phyloP scores from a whole-genome alignment of 1,284 basidiomycete genomes.

The Puccinia triticina region DNA sequence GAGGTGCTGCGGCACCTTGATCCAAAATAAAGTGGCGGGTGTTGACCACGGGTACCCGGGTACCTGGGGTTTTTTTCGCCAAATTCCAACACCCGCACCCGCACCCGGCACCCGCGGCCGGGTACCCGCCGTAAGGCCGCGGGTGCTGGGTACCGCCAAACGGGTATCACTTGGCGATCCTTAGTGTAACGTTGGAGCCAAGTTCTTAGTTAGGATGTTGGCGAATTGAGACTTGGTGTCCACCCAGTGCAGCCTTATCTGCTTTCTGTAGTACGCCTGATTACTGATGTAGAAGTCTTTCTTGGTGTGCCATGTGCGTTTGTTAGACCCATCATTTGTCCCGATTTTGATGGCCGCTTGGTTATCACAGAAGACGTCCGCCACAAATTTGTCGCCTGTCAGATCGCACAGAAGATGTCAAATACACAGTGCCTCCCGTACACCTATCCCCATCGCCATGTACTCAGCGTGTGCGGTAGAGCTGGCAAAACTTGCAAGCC shows the following conservation, averaged over 20 bases:
- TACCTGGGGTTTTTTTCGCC: no score
- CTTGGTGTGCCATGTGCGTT: background rate
- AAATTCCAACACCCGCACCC: no score
- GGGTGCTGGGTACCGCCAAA: no score
- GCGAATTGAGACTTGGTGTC: constrained; percentile 2
- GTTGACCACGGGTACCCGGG: no score
- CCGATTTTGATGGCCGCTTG: background rate
- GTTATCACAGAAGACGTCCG: no score
- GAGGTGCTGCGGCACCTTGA: no score
- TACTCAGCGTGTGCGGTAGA: constrained; percentile 16
- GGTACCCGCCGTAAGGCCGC: no score
- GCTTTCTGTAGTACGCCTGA: background rate
- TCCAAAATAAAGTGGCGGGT: no score
- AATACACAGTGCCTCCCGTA: background rate
- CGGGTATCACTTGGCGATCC: no score
- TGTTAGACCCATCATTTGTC: background rate
- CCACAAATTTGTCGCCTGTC: background rate
- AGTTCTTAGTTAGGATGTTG: constrained; percentile 18
- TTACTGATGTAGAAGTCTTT: constrained; percentile 17
- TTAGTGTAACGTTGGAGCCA: no score
- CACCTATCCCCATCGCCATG: constrained; percentile 13
- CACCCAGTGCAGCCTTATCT: constrained; percentile 5
- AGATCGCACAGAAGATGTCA: background rate
- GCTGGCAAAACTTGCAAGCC: background rate
- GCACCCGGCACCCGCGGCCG: no score